Conservation (phyloP, 805 yeast species). For the Teunomyces stri region DNA sequence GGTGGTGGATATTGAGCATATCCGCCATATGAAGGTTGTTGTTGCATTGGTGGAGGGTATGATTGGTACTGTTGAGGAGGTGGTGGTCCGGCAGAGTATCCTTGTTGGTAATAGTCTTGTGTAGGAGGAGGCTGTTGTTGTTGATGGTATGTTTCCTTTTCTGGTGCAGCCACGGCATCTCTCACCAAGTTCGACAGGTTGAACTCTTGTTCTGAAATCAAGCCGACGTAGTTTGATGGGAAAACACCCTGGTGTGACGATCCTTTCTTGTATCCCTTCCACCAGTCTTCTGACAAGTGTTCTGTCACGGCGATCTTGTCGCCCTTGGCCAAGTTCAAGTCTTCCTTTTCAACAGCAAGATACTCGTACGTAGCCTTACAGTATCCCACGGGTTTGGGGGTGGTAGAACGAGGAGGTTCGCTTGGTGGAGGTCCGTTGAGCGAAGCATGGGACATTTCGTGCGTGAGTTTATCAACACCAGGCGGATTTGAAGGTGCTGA, state of each 20-base stretch:
- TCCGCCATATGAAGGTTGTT: conserved; percentile 32
- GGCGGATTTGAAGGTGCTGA: conserved; percentile 9
- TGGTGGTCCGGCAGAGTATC: conserved; percentile 4
- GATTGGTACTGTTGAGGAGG: conserved; percentile 3
- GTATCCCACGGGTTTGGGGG: conserved; percentile 29
- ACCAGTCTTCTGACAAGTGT: conserved; percentile 83
- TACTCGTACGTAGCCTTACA: conserved; percentile 75
- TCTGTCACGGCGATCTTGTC: conserved; percentile 70
- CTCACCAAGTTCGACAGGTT: conserved; percentile 5
- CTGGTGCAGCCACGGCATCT: conserved; percentile 6
- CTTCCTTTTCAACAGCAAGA: conserved; percentile 71
- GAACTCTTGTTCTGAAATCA: conserved; percentile 35
- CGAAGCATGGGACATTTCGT: conserved; percentile 12
- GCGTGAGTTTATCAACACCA: conserved; percentile 12
- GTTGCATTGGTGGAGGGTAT: conserved; percentile 18
- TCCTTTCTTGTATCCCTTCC: conserved; percentile 62
- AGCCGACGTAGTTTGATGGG: conserved; percentile 80
- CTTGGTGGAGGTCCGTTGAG: conserved; percentile 18
- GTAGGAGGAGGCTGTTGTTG: conserved; percentile 13
- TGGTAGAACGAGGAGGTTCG: conserved; percentile 15
- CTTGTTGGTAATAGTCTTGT: conserved; percentile 11
- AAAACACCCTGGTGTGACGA: conserved; percentile 69
- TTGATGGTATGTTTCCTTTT: conserved; percentile 15
- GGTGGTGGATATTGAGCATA: conserved; percentile 52
- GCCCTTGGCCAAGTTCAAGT: conserved; percentile 62